These are phyloP conservation scores for Anthracocystis walkeri DNA, from an alignment of 1,284 basidiomycete species.

Conservation along the genomic window DNA sequence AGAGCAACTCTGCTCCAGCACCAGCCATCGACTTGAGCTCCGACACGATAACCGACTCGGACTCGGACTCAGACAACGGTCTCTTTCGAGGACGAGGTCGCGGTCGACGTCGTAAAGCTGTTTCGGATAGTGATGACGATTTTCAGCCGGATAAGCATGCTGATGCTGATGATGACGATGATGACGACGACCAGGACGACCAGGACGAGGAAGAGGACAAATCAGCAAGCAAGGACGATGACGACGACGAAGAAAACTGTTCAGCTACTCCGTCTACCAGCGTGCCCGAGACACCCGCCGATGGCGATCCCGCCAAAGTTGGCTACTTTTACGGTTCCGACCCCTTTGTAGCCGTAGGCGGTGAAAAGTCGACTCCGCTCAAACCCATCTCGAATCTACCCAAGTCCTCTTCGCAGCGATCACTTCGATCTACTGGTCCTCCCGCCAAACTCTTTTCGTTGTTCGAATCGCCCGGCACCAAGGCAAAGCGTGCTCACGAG, in stretches of 20 bases:
- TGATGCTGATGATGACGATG: constrained; percentile 14
- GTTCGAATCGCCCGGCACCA: constrained; percentile 20
- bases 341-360: constrained; percentile 31
- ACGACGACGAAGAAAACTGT: constrained; percentile 11
- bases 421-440: constrained; percentile 21
- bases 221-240: neutral
- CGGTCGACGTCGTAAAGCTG: constrained; percentile 13
- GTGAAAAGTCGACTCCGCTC: constrained; percentile 10
- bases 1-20: neutral
- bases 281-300: constrained; percentile 39
- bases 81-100: constrained; percentile 23
- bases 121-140: constrained; percentile 29
- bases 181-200: constrained; percentile 1
- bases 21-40: constrained; percentile 12
- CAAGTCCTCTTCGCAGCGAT: constrained; percentile 26
- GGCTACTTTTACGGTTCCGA: constrained; percentile 38
- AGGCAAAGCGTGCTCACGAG: constrained; percentile 15
- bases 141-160: constrained; percentile 30
- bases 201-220: neutral
- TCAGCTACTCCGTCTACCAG: constrained; percentile 24
- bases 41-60: constrained; percentile 7
- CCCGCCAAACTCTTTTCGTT: constrained; percentile 30
- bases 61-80: constrained; percentile 19
- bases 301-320: constrained; percentile 1
- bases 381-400: constrained; percentile 24